phyloP scores from a whole-genome alignment of 2,329 filamentous ascomycete genomes.

The Talaromyces atroroseus region DNA sequence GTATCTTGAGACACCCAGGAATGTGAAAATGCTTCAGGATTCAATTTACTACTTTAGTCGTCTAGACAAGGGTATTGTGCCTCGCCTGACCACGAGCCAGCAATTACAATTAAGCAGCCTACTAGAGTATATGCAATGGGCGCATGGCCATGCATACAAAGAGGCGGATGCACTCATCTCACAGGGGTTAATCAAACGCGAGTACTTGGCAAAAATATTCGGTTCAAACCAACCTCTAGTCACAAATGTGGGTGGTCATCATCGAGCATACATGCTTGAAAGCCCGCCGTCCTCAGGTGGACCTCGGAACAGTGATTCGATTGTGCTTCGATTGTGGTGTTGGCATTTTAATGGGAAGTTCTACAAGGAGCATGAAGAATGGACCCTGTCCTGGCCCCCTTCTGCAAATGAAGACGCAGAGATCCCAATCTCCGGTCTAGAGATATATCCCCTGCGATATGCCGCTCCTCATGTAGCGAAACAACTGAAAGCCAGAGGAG shows the following conservation, averaged over 20 bases:
- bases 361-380: not conserved
- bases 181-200: not conserved
- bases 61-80: not conserved
- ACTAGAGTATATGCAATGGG: not conserved
- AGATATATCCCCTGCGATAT: not conserved
- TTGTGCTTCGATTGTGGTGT: too few species aligned
- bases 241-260: not conserved
- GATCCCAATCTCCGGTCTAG: not conserved
- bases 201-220: not conserved
- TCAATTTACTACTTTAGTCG: slow-evolving; percentile 1
- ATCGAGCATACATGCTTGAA: not conserved
- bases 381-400: not conserved
- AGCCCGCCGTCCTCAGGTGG: too few species aligned
- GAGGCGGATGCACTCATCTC: not conserved
- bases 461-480: not conserved
- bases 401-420: not conserved
- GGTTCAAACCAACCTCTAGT: not conserved
- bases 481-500: not conserved
- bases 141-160: not conserved
- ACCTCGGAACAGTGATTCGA: too few species aligned
- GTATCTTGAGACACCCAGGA: not conserved
- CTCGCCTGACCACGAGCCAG: not conserved
- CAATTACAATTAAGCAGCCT: not conserved
- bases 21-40: not conserved
- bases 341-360: not conserved